Base-by-base conservation (phyloP, 2,329 filamentous ascomycete genomes). In the Pseudogymnoascus sp. region DNA sequence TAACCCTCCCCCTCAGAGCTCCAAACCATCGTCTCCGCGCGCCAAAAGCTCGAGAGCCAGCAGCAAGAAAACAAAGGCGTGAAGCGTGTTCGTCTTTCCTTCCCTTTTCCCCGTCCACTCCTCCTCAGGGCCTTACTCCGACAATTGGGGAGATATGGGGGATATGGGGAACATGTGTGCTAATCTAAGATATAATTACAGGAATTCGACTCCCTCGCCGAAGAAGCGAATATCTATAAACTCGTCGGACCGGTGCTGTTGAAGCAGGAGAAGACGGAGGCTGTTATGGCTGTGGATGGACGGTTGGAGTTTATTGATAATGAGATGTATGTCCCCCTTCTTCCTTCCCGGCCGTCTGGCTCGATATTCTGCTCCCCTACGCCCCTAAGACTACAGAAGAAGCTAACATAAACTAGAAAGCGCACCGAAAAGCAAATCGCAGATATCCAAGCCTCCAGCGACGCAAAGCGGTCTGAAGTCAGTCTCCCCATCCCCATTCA, bases 161-260 rank as follows among this genome's bases (percentile, higher is more conserved):
- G n/a, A 34, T 10, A 53, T 31, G 21, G 21, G 21, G 21, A 4
- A 23, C 2, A 23, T 23, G 2, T 23, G 2, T 68, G 68, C 68
- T 71, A 62, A 66, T 6, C 28, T 25, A n/a, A 36, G 2, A 10
- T 10, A 2, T 2, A 4, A 23, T 14, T 14, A 36, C 67, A 95
- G 88, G 93, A 97, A 76, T 97, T 97, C 75, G 82, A 85, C 42
- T 82, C 83, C 62, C 81, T 97, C 64, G 84, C 87, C 70, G 88
- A 93, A 38, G 89, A 89, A 69, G 89, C 96, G 72, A 91, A 87
- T 67, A 96, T 99, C 75, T 99, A 96, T 84, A 99, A 97, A 78
- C 85, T 97, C 44, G 87, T 96, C 56, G 95, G 95, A 0, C 95
- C 95, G 0, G 90, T 97, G 5, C 79, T 99, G 38, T 77, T 99